Base-by-base conservation (phyloP, 1,284 basidiomycete genomes). In the Puccinia triticina region DNA sequence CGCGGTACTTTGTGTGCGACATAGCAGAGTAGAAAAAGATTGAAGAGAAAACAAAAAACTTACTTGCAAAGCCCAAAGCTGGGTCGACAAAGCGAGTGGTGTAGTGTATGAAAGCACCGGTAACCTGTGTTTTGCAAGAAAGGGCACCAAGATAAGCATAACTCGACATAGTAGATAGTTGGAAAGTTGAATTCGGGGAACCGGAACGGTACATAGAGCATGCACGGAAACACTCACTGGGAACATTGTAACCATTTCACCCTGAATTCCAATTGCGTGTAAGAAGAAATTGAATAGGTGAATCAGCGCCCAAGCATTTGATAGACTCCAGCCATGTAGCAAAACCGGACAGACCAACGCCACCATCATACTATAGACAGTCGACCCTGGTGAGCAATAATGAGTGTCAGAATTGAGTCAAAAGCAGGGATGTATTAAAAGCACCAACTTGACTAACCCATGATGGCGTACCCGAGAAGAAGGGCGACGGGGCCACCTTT, bases 181-280 rank as follows among this genome's bases (percentile, higher is more conserved):
- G 71, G 16, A 21, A 16, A 21, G 7, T 32, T 26, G 71, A 34
- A 53, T 3, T 29, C 14, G 21, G 48, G 26, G 40, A 26, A 26
- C n/a, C n/a, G n/a, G n/a, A n/a, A n/a, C n/a, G n/a, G n/a, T n/a
- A 34, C 7, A 12, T 40, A 50, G n/a, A 71, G 7, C 12, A 5
- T 18, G 18, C 4, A 40, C 16, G 12, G 21, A 26, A 29, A 48
- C 23, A 69, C 61, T 67, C 2, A 78, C 77, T 37, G 77, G 77
- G 69, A 69, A 79, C 77, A 79, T 79, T 18, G 77, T 79, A 4
- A 79, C 66, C 77, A 79, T 79, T 43, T 79, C 77, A 23, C 77
- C 77, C 77, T 79, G 53, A 75, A 75, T n/a, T n/a, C n/a, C n/a
- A n/a, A 21, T 46, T 26, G 46, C 3, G n/a, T 7, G 16, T 29